These are phyloP conservation scores for Trebouxia sp. DNA, from an alignment of 139 green algal species.

Conservation along the genomic window DNA sequence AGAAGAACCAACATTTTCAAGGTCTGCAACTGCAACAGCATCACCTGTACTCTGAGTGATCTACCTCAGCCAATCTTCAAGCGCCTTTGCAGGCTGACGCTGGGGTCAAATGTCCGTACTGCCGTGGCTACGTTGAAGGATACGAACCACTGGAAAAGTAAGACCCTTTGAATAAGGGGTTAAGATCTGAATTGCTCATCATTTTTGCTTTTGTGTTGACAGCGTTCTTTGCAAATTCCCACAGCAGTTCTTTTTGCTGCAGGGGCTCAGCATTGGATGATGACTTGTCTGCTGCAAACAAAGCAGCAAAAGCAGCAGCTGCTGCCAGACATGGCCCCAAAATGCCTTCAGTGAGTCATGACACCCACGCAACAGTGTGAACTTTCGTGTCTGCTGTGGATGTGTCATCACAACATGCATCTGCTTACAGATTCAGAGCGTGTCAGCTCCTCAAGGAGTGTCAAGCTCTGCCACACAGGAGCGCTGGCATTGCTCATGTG, in stretches of 20 bases:
- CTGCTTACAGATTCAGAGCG: neutral
- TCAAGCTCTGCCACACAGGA: neutral
- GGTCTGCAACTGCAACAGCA: neutral
- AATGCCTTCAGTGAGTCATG: conserved; percentile 1
- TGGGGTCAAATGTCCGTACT: conserved; percentile 10
- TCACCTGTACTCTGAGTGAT: neutral
- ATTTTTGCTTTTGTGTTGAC: too few species aligned
- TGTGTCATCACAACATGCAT: neutral
- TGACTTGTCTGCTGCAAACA: conserved; percentile 14
- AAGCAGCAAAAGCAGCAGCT: conserved; percentile 5
- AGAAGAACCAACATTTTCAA: conserved; percentile 17
- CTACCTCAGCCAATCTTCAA: neutral
- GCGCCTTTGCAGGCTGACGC: neutral
- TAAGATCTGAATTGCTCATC: too few species aligned
- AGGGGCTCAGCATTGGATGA: neutral
- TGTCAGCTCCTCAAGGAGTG: neutral
- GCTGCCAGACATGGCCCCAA: neutral
- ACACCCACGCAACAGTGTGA: neutral
- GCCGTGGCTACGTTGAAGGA: neutral
- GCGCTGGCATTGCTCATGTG: conserved; percentile 4
- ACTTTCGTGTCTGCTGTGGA: neutral
- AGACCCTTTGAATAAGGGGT: neutral
- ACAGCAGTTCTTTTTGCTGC: neutral
- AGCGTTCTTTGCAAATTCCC: neutral
- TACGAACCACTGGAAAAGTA: neutral